Base-by-base conservation (phyloP, 805 yeast species). In the Blastobotrys robertii region DNA sequence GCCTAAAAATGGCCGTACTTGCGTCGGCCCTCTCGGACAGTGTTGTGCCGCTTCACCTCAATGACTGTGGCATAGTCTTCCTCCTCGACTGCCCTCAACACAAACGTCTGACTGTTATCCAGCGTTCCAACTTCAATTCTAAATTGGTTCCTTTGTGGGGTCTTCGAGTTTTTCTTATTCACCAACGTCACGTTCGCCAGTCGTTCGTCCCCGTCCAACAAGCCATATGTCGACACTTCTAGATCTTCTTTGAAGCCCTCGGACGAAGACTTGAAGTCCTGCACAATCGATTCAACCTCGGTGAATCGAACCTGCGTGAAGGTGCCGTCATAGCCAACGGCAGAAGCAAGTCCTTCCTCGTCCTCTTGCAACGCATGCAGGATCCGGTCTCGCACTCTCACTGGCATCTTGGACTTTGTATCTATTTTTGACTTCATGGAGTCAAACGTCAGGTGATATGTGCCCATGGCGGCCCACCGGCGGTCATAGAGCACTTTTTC, bases 391-490 rank as follows among this genome's bases (percentile, higher is more conserved):
- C 45, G 28, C 12, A 53, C 56, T 2, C 36, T 16, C 16, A 29
- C 15, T 11, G 53, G 48, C 35, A 48, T 12, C 22, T 11, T 32
- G n/a, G 12, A 15, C 30, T 35, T 35, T 32, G 28, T 42, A 8
- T 13, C 42, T 31, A 28, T 38, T 22, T 11, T 19, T 34, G 22
- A 37, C 38, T n/a, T 29, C 33, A 5, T 43, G 47, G 11, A 44
- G 16, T 47, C 40, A 36, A 43, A 45, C 12, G 43, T 44, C 28
- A 52, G 39, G 31, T 51, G 52, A 34, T 50, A 48, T 14, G 43
- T 39, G 13, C 47, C 52, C 52, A 51, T 39, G 38, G 51, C 48
- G 37, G 41, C 35, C 56, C 56, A 52, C 13, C 56, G 45, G 34
- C 51, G 53, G 32, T 42, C 44, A 29, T 43, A 42, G 32, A 52